Conservation (phyloP, 371 early-diverging fungal genomes). For the Choanephora cucurbitarum region DNA sequence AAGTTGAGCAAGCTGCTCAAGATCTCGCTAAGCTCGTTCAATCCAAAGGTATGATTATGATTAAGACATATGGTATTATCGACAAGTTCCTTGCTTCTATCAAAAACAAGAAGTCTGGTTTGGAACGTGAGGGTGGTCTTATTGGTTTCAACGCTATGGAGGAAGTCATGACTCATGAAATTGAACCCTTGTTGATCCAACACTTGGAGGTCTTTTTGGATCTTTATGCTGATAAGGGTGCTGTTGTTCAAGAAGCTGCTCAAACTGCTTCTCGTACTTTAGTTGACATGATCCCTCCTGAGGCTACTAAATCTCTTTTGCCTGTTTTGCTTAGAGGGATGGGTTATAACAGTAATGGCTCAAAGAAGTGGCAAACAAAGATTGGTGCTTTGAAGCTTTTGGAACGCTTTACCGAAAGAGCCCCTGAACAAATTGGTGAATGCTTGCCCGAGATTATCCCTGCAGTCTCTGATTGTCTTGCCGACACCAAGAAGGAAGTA, state of each 20-base stretch:
- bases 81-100: conserved; percentile 55
- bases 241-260: conserved; percentile 76
- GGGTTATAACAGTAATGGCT: conserved; percentile 43
- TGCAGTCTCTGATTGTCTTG: conserved; percentile 67
- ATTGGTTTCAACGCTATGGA: conserved; percentile 70
- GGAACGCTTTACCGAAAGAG: conserved; percentile 52
- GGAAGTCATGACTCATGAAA: conserved; percentile 53
- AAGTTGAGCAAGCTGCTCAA: conserved; percentile 60
- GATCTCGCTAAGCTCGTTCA: conserved; percentile 53
- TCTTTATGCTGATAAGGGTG: conserved; percentile 72
- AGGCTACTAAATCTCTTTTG: conserved; percentile 58
- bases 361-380: conserved; percentile 82
- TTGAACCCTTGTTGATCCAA: conserved; percentile 65
- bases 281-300: conserved; percentile 53
- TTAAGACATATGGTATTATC: conserved; percentile 62
- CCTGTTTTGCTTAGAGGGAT: conserved; percentile 68
- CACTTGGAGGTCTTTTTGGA: conserved; percentile 62
- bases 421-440: conserved; percentile 68
- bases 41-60: conserved; percentile 52
- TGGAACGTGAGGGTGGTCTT: conserved; percentile 73
- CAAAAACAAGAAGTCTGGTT: conserved; percentile 72
- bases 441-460: conserved; percentile 74
- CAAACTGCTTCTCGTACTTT: conserved; percentile 57
- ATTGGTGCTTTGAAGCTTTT: conserved; percentile 66
- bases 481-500: conserved; percentile 77